Evolutionary conservation across 2,329 filamentous ascomycete species (phyloP).

Genomic region (Ophiostoma montium): DNA sequence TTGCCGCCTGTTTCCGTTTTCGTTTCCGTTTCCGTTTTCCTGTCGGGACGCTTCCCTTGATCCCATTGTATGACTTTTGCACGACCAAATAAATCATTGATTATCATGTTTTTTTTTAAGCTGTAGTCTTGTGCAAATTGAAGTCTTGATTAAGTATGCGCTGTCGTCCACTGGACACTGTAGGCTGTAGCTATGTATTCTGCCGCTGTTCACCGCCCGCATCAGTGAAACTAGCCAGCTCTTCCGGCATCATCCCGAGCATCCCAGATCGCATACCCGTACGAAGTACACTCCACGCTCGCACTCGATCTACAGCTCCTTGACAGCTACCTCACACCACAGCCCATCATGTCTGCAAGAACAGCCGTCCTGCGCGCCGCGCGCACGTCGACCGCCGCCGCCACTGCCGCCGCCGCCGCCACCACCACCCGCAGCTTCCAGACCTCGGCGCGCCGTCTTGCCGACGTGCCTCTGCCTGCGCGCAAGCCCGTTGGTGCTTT

Average conservation of each 20-base stretch:
- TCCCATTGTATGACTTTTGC: not conserved
- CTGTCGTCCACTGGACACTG: too few species aligned
- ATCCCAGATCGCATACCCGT: too few species aligned
- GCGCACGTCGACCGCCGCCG: constrained; percentile 16
- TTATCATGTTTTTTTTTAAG: not conserved
- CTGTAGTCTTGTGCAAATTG: too few species aligned
- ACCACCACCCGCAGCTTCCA: constrained; percentile 31
- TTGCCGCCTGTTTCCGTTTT: not conserved
- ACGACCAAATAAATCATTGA: not conserved
- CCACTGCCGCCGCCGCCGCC: constrained; percentile 16
- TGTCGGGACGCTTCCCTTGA: not conserved
- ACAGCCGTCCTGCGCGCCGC: constrained; percentile 24
- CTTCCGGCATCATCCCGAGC: too few species aligned
- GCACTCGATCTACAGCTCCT: too few species aligned
- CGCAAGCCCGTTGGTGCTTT: constrained; percentile 47
- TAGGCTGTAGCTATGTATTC: not conserved
- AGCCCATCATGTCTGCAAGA: constrained; percentile 30
- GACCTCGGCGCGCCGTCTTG: constrained; percentile 31
- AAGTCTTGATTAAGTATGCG: too few species aligned
- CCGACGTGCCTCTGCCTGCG: constrained; percentile 36
- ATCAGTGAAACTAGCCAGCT: not conserved
- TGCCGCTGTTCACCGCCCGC: constrained; percentile 1
- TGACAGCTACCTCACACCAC: not conserved
- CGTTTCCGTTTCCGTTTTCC: not conserved
- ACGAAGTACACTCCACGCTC: too few species aligned